phyloP scores from a whole-genome alignment of 148 eudicot genomes.

The Rhododendron mucronatum region DNA sequence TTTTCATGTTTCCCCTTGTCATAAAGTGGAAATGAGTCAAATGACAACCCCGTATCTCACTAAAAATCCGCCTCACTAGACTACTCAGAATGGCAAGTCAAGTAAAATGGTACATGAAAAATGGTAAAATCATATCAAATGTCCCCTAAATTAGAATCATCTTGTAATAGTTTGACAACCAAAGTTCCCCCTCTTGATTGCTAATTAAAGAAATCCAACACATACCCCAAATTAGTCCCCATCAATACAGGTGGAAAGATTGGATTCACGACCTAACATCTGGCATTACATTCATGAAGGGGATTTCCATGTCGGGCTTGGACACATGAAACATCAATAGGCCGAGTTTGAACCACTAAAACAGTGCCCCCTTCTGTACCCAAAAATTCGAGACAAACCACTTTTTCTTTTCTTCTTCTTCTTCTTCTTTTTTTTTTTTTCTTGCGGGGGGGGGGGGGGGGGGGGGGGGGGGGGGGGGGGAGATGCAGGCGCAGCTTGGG shows the following conservation, averaged over 20 bases:
- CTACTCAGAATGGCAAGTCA: not conserved
- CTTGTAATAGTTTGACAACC: not conserved
- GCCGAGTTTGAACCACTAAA: not conserved
- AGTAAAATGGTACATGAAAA: not conserved
- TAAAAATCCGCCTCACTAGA: not conserved
- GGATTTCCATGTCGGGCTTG: not conserved
- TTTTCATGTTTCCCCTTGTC: not conserved
- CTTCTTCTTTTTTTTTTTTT: too few species aligned
- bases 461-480: too few species aligned
- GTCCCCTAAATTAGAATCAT: not conserved
- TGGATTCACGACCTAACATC: not conserved
- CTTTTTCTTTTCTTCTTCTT: too few species aligned
- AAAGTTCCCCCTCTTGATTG: not conserved
- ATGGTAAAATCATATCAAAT: not conserved
- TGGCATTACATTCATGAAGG: not conserved
- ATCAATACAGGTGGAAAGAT: not conserved
- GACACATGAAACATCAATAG: not conserved
- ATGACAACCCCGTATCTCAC: not conserved
- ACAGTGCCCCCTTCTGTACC: not conserved
- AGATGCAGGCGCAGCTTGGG: too few species aligned
- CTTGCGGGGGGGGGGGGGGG: too few species aligned
- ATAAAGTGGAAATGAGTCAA: not conserved
- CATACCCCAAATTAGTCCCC: not conserved
- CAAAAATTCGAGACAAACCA: not conserved
- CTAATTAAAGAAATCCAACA: conserved; percentile 1